Percentiles rank a stretch among this genome's conserved stretches.
These are phyloP conservation scores for Sugiyamaella floridensis DNA, from an alignment of 805 yeast species.

Conservation along the genomic window DNA sequence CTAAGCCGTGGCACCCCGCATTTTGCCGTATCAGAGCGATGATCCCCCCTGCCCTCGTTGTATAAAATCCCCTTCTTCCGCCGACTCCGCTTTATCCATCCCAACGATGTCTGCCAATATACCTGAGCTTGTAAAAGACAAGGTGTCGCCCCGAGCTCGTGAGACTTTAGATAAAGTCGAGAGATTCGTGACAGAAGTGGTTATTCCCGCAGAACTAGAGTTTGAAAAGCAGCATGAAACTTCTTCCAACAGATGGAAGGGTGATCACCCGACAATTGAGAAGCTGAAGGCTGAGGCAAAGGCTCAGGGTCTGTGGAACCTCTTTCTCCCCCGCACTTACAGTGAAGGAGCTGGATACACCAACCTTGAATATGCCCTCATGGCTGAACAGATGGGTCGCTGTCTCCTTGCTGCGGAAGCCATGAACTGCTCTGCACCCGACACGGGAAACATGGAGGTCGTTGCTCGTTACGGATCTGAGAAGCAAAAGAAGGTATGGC, in stretches of 20 bases:
- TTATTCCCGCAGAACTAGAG: constrained; percentile 49
- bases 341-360: constrained; percentile 51
- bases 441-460: constrained; percentile 55
- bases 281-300: constrained; percentile 48
- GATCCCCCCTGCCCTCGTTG: neutral
- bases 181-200: constrained; percentile 49
- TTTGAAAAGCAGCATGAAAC: constrained; percentile 36
- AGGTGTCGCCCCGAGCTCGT: constrained; percentile 32
- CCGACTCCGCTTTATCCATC: neutral
- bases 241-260: constrained; percentile 40
- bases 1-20: neutral
- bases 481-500: constrained; percentile 42
- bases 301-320: constrained; percentile 51
- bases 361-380: constrained; percentile 56
- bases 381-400: constrained; percentile 58
- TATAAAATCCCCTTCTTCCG: too few relatives aligned
- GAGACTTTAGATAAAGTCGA: constrained; percentile 34
- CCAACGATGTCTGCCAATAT: constrained; percentile 16
- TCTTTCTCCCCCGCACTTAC: constrained; percentile 46
- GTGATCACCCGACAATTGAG: constrained; percentile 43
- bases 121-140: constrained; percentile 33
- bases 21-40: neutral
- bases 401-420: constrained; percentile 51
- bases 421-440: constrained; percentile 56
- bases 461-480: constrained; percentile 35